These are phyloP conservation scores for Lodderomyces margitis DNA, from an alignment of 1,139 yeast species.

Conservation along the genomic window DNA sequence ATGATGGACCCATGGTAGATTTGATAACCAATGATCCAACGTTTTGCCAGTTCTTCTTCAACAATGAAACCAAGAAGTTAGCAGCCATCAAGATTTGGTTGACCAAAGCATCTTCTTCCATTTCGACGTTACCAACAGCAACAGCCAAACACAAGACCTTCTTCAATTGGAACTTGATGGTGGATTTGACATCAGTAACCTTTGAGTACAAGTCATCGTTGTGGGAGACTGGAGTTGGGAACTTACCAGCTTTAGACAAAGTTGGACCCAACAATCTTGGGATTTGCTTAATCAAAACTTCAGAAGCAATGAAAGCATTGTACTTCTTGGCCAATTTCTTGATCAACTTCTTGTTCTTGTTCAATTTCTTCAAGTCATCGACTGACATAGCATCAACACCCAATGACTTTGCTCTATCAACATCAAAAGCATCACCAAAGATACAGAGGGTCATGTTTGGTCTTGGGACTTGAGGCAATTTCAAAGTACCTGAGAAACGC, in stretches of 20 bases:
- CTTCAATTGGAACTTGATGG: constrained; percentile 99
- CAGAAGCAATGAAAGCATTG: constrained; percentile 99
- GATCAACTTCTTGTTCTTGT: constrained; percentile 99
- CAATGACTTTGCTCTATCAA: constrained; percentile 99
- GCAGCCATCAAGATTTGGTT: constrained; percentile 99
- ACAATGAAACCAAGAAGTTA: constrained; percentile 98
- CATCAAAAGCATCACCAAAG: constrained; percentile 99
- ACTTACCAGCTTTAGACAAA: constrained; percentile 99
- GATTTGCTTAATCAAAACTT: constrained; percentile 98
- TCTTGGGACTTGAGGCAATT: constrained; percentile 99
- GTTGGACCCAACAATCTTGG: constrained; percentile 99
- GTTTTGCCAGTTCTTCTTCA: constrained; percentile 99
- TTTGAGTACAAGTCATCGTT: constrained; percentile 95
- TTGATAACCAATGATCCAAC: constrained; percentile 99
- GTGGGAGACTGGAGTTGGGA: constrained; percentile 99
- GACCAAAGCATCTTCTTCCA: constrained; percentile 95
- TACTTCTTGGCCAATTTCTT: constrained; percentile 99
- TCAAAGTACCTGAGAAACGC: constrained; percentile 99
- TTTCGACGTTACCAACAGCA: constrained; percentile 98
- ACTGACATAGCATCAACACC: constrained; percentile 99
- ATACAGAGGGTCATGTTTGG: constrained; percentile 99
- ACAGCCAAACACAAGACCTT: constrained; percentile 87
- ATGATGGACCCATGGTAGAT: constrained; percentile 99
- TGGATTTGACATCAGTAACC: constrained; percentile 97
- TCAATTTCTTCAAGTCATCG: constrained; percentile 99